Conservation (phyloP, 2,329 filamentous ascomycete genomes). For the Coniochaeta hoffmannii region DNA sequence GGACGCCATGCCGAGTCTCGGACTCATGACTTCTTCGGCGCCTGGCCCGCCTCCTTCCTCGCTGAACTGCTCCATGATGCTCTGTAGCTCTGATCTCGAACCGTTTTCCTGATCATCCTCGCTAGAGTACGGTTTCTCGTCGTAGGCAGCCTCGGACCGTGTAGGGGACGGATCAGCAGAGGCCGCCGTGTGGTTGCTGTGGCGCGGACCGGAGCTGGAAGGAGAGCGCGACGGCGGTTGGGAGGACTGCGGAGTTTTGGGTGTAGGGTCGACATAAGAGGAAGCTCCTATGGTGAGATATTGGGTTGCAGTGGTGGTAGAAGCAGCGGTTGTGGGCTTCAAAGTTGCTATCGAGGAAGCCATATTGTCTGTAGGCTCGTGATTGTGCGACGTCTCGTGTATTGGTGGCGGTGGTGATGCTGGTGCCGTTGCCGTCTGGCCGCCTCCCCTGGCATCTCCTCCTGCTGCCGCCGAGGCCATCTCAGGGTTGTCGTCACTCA, state of each 20-base stretch:
- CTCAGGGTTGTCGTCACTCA: background rate
- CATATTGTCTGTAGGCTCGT: constrained; percentile 24
- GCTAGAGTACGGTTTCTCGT: constrained; percentile 48
- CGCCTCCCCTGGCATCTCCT: background rate
- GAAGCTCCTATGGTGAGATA: constrained; percentile 39
- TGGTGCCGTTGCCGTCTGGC: background rate
- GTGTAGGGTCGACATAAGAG: constrained; percentile 50
- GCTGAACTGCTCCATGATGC: constrained; percentile 94
- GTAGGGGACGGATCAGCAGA: constrained; percentile 47
- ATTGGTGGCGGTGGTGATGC: too few relatives aligned
- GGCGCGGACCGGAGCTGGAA: constrained; percentile 30
- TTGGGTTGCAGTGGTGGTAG: constrained; percentile 28
- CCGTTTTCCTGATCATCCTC: constrained; percentile 61
- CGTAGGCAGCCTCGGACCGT: constrained; percentile 46
- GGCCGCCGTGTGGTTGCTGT: constrained; percentile 24
- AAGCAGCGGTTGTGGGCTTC: constrained; percentile 34
- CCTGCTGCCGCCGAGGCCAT: background rate
- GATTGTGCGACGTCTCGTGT: constrained; percentile 3
- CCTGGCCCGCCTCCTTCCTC: constrained; percentile 64
- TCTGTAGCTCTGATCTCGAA: constrained; percentile 83
- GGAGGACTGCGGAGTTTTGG: constrained; percentile 46
- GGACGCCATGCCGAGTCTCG: constrained; percentile 73
- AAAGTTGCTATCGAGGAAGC: constrained; percentile 41
- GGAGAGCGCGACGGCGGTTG: constrained; percentile 52
- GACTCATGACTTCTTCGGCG: constrained; percentile 86